Conservation (phyloP, 805 yeast species). For the Yueomyces sinensis region DNA sequence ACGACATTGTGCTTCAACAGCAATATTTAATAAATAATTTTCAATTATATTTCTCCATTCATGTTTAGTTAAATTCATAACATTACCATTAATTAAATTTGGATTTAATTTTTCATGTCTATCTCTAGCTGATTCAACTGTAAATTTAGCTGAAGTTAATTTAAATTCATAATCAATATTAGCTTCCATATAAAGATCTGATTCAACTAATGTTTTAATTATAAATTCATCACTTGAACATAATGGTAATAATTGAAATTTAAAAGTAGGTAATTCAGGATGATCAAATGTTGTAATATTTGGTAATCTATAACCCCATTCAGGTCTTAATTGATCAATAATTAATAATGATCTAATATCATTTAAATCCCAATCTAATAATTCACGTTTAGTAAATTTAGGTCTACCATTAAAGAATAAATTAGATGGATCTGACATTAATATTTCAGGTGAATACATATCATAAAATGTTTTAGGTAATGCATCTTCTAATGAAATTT, state of each 20-base stretch:
- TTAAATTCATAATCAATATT: conserved; percentile 41
- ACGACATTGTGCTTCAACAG: conserved; percentile 60
- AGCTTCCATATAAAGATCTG: conserved; percentile 57
- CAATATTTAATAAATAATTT: conserved; percentile 49
- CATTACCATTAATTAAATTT: conserved; percentile 11
- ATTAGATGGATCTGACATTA: conserved; percentile 27
- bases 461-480: conserved; percentile 39
- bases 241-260: conserved; percentile 39
- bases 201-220: conserved; percentile 34
- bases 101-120: conserved; percentile 28
- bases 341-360: conserved; percentile 55
- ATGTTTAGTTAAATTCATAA: conserved; percentile 32
- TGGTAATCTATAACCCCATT: conserved; percentile 45
- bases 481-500: conserved; percentile 32
- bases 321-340: conserved; percentile 34
- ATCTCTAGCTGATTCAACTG: conserved; percentile 42
- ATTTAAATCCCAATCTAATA: conserved; percentile 60
- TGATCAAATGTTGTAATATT: conserved; percentile 16
- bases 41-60: conserved; percentile 71
- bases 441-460: conserved; percentile 45
- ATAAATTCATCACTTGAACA: conserved; percentile 36
- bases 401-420: conserved; percentile 47
- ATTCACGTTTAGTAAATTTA: conserved; percentile 43
- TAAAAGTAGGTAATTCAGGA: conserved; percentile 26
- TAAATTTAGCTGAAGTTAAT: conserved; percentile 46